Conservation (phyloP, 2,329 filamentous ascomycete genomes). For the Alternaria alternata region DNA sequence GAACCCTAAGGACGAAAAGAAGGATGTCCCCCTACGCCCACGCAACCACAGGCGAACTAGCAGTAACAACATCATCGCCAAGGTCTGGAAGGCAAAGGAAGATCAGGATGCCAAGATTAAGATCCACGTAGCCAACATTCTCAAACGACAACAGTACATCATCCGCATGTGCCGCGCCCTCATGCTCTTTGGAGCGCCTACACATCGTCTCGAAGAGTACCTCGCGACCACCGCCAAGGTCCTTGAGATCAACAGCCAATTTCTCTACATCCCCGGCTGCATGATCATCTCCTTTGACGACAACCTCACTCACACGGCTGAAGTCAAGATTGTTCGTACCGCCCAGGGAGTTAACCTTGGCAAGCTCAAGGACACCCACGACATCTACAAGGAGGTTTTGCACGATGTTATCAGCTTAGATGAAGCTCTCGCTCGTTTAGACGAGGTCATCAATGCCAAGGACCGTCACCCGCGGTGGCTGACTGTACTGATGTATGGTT, state of each 20-base stretch:
- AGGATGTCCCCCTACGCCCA: constrained; percentile 21
- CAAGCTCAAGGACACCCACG: constrained; percentile 75
- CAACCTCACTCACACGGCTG: constrained; percentile 68
- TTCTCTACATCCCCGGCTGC: constrained; percentile 86
- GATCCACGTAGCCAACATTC: constrained; percentile 70
- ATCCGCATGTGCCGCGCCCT: constrained; percentile 83
- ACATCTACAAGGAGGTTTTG: constrained; percentile 80
- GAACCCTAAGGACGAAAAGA: constrained; percentile 37
- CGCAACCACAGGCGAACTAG: constrained; percentile 31
- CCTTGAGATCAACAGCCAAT: constrained; percentile 85
- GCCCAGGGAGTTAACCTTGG: constrained; percentile 75
- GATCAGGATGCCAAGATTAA: constrained; percentile 65
- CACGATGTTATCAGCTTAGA: constrained; percentile 76
- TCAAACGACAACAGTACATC: constrained; percentile 84
- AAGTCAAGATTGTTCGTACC: constrained; percentile 77
- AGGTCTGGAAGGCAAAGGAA: constrained; percentile 39
- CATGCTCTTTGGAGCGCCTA: constrained; percentile 90
- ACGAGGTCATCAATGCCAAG: constrained; percentile 66
- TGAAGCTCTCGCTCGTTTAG: constrained; percentile 70
- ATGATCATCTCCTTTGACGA: constrained; percentile 94
- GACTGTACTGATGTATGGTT: constrained; percentile 72
- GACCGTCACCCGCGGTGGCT: constrained; percentile 60
- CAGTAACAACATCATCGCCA: constrained; percentile 36
- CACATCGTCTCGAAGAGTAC: constrained; percentile 89
- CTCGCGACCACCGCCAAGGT: constrained; percentile 85